These are phyloP conservation scores for Hanseniaspora lindneri DNA, from an alignment of 805 yeast species.

Conservation along the genomic window DNA sequence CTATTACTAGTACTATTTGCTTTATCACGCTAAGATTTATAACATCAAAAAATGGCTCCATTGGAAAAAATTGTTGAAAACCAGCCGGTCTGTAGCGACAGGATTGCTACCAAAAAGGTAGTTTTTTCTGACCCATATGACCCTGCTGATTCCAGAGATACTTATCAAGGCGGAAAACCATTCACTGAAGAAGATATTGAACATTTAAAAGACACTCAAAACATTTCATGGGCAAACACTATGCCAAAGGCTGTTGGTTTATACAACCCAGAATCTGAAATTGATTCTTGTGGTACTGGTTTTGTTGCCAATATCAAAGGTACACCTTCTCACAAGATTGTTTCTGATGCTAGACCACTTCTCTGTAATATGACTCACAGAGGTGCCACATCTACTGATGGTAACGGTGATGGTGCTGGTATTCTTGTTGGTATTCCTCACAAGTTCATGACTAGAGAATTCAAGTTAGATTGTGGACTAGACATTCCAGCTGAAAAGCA, in stretches of 20 bases:
- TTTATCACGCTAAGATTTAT: neutral
- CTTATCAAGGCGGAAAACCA: constrained; percentile 26
- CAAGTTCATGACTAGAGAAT: constrained; percentile 73
- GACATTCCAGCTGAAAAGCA: constrained; percentile 69
- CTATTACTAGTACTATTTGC: neutral
- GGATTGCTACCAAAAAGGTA: constrained; percentile 4
- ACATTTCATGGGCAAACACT: constrained; percentile 84
- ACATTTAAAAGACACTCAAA: constrained; percentile 24
- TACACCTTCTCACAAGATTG: constrained; percentile 73
- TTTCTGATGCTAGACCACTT: constrained; percentile 75
- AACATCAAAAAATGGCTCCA: neutral
- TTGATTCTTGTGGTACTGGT: constrained; percentile 98
- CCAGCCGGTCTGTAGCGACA: neutral
- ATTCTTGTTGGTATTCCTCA: constrained; percentile 88
- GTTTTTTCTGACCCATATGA: constrained; percentile 24
- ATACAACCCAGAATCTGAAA: constrained; percentile 85
- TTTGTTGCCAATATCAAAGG: constrained; percentile 93
- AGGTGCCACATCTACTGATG: constrained; percentile 94
- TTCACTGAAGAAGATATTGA: constrained; percentile 14
- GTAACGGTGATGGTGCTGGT: constrained; percentile 99
- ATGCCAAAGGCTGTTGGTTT: constrained; percentile 80
- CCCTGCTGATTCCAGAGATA: constrained; percentile 22
- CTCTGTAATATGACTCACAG: constrained; percentile 97
- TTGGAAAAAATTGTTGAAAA: neutral
- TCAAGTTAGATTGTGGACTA: constrained; percentile 54